Evolutionary conservation across 1,284 basidiomycete species (phyloP), one percentile per base, ranked within the genome.

Genomic region (Tausonia pullulans): DNA sequence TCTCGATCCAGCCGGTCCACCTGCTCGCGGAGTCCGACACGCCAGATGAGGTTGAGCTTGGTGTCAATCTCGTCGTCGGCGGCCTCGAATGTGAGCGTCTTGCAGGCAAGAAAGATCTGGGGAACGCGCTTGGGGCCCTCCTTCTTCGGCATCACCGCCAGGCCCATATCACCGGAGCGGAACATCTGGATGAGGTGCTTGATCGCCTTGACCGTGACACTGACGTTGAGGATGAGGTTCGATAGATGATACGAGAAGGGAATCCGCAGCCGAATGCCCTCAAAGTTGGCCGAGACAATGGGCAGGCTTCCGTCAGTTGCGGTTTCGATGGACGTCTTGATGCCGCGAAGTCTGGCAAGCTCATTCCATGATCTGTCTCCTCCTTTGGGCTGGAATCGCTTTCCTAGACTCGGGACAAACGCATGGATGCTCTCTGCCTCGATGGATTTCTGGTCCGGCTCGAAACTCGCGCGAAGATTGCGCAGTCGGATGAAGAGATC

Each of bases 51-150:
- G 59, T 85, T 88, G 46, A 98, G 76, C 67, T 81, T 83, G 40
- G 84, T 83, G 76, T 98, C 95, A 64, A 97, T 83, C 0, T 86
- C 83, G 72, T 95, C 89, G 73, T 98, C 95, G 40, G 85, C 83
- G n/a, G 86, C 87, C 74, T 98, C 93, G 5, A 92, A 62, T n/a
- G 60, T 62, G 13, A 11, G 74, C 70, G 82, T 82, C 54, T 90
- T 69, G 58, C 78, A 79, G 40, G 82, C 79, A 52, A 94, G 77
- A 46, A 77, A 79, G 61, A 97, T 73, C 3, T 77, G 77, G 0
- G 92, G 92, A 2, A 91, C 75, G 0, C 73, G 69, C 74, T 91
- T 94, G 0, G 90, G 83, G 1, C 76, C 79, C 73, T 93, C 90
- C 0, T 84, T 78, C 49, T 78, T 78, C 0, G 91, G 90, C 4